phyloP scores from a whole-genome alignment of 331 rosid species.

The Acacia pycnantha region DNA sequence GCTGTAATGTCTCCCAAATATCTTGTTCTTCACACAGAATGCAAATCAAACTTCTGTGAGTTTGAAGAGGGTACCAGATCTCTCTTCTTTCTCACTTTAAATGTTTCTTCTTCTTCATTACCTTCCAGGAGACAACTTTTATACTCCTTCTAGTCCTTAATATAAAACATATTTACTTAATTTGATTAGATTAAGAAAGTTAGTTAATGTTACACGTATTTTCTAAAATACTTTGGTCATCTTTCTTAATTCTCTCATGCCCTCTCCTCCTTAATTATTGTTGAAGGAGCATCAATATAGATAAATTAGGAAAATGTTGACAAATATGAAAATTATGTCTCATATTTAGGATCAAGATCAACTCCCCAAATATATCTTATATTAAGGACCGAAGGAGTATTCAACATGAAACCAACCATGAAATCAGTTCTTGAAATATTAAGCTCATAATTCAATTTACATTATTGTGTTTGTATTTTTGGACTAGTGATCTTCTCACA shows the following conservation, averaged over 20 bases:
- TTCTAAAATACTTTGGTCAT: no score
- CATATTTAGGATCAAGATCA: no score
- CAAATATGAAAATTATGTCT: no score
- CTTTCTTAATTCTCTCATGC: no score
- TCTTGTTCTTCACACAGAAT: conserved; percentile 79
- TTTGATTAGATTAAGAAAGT: no score
- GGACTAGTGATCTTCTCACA: not conserved
- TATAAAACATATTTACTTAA: no score
- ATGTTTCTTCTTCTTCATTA: not conserved
- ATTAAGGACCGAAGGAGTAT: no score
- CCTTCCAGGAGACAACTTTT: not conserved
- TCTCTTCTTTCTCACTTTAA: not conserved
- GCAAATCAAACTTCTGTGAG: conserved; percentile 85
- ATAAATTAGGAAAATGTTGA: no score
- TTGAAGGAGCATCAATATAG: rapidly evolving
- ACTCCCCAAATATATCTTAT: no score
- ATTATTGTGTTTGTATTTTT: not conserved
- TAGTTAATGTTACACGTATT: no score
- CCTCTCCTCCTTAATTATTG: no score
- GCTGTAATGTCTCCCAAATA: conserved; percentile 89
- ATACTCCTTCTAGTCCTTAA: not conserved
- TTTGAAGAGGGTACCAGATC: conserved; percentile 83
- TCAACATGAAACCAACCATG: not conserved
- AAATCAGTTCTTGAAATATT: not conserved
- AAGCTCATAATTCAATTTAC: not conserved